Evolutionary conservation across 2,329 filamentous ascomycete species (phyloP), one percentile per base, ranked within the genome.

Genomic region (Xylariaceae sp.): DNA sequence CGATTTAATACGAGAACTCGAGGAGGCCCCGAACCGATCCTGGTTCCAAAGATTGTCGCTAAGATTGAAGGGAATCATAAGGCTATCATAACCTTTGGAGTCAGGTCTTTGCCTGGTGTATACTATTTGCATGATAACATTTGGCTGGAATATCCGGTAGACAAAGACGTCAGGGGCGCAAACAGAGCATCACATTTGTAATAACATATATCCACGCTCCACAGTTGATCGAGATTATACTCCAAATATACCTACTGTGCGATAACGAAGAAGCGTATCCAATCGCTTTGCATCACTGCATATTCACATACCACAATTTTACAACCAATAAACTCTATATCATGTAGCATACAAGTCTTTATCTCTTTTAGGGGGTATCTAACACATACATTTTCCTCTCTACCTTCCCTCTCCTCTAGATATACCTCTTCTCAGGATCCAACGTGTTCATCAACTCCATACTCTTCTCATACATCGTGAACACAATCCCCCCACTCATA

Each of bases 381-480:
- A 50, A 57, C 31, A 43, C 43, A 46, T 36, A 39, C 35, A 39
- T 47, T 38, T 15, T 43, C 19, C 6, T 27, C n/a, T 27, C 4
- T 6, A 12, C 15, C 17, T 19, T n/a, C 32, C 52, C 35, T 12
- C 6, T 30, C 7, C 19, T 49, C 63, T 74, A 95, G 56, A 97
- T 81, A 66, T 95, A 96, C 67, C 79, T 86, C 65, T 84, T 83
- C 62, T 95, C 81, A 0, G 94, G 94, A 67, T 99, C 94, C 45
- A 91, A 51, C 63, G 68, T 76, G 62, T 89, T 82, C 75, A 99
- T 83, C 50, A 90, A 62, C 46, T 96, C 92, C 76, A 97, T 97
- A 51, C 86, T 88, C 80, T 96, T 96, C 75, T 97, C 92, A 68
- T 96, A 94, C 85, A 97, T 95, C 18, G 94, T 95, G 66, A 99